These are phyloP conservation scores for Auxenochlorella pyrenoidosa DNA, from an alignment of 139 green algal species.

Conservation along the genomic window DNA sequence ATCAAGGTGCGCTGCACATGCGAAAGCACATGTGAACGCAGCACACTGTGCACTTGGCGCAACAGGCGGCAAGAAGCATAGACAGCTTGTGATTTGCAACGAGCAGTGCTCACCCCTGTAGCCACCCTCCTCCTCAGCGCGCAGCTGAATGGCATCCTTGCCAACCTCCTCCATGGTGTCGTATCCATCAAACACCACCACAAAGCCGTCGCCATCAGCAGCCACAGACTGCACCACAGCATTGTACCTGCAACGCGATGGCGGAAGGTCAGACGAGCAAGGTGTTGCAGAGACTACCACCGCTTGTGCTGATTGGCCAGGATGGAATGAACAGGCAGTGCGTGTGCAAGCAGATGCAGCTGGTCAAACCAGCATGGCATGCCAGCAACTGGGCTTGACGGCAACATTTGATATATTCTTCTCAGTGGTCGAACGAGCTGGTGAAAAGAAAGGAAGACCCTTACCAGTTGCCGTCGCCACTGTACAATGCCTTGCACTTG, in stretches of 20 bases:
- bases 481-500: conserved; percentile 71
- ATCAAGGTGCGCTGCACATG: too few species aligned
- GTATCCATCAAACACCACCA: conserved; percentile 83
- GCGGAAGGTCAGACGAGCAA: too few species aligned
- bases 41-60: too few species aligned
- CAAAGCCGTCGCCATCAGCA: conserved; percentile 63
- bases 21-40: too few species aligned
- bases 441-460: too few species aligned
- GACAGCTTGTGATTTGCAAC: too few species aligned
- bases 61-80: too few species aligned
- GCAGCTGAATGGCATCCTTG: conserved; percentile 56
- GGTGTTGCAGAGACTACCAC: background rate
- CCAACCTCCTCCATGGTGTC: conserved; percentile 75
- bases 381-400: too few species aligned
- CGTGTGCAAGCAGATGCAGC: background rate
- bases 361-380: too few species aligned
- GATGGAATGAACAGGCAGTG: background rate
- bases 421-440: too few species aligned
- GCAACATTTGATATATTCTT: too few species aligned
- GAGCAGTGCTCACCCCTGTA: conserved; percentile 2
- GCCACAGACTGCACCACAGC: conserved; percentile 53
- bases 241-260: conserved; percentile 39
- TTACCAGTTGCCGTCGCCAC: conserved; percentile 49
- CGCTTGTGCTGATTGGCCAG: background rate
- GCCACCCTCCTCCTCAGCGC: conserved; percentile 49